These are phyloP conservation scores for Cyclanthera cordifolia DNA, from an alignment of 306 rosid genomes.

Conservation along the genomic window DNA sequence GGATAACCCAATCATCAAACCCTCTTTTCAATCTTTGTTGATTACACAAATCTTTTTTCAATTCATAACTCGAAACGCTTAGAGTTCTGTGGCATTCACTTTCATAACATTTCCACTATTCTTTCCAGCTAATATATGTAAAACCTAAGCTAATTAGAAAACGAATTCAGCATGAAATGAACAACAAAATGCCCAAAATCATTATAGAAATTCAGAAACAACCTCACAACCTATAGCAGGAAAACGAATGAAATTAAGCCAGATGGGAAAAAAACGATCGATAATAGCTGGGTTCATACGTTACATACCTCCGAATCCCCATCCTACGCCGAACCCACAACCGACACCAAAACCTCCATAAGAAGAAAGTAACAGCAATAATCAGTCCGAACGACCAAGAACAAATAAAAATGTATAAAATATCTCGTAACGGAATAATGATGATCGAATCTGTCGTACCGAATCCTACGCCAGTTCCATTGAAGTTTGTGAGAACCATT, in stretches of 20 bases:
- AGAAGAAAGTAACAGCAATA: neutral
- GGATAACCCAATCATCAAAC: neutral
- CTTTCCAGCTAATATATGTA: neutral
- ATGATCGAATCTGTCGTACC: conserved; percentile 30
- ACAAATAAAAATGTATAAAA: neutral
- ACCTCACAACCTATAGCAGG: neutral
- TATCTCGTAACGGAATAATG: neutral
- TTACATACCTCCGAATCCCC: conserved; percentile 92
- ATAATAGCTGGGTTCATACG: neutral
- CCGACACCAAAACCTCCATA: conserved; percentile 87
- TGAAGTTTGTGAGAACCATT: conserved; percentile 78
- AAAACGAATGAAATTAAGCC: neutral
- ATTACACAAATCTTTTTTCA: neutral
- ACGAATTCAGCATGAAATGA: too few species aligned
- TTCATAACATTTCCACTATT: neutral
- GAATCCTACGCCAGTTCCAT: conserved; percentile 77
- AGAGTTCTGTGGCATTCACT: neutral
- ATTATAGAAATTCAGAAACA: neutral
- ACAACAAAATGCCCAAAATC: neutral
- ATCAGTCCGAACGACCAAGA: neutral
- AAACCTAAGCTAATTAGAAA: neutral
- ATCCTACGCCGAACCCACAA: conserved; percentile 90
- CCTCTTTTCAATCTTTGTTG: neutral
- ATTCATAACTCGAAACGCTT: neutral
- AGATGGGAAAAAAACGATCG: too few species aligned